A percentile compares a stretch with the other conserved stretches of the same genome.
Evolutionary conservation across 768 basidiomycete genomes (phyloP).

Genomic region (Hemileccinum impolitum): DNA sequence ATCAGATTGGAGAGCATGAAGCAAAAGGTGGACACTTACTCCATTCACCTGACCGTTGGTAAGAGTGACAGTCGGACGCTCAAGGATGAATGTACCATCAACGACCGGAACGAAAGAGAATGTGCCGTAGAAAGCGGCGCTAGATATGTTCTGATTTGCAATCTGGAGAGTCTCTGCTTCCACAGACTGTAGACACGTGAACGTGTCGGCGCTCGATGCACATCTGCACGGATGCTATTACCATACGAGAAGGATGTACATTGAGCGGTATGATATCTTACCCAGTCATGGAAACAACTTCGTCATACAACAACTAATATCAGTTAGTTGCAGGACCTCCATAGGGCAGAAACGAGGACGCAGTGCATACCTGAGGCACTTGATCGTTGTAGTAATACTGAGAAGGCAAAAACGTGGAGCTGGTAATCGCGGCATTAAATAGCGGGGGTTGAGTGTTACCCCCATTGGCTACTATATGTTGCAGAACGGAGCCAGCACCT

Average conservation of each 20-base stretch:
- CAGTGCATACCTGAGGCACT: slow-evolving; percentile 24
- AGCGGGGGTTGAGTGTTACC: slow-evolving; percentile 32
- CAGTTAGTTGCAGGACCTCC: neutral
- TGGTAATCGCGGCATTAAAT: slow-evolving; percentile 32
- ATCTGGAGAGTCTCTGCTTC: slow-evolving; percentile 31
- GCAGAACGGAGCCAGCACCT: slow-evolving; percentile 34
- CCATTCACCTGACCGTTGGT: slow-evolving; percentile 39
- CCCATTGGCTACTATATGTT: slow-evolving; percentile 32
- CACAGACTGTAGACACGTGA: slow-evolving; percentile 39
- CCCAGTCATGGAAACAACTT: slow-evolving; percentile 10
- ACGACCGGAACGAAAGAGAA: slow-evolving; percentile 44
- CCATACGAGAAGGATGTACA: slow-evolving; percentile 5
- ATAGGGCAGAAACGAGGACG: neutral
- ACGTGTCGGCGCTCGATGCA: slow-evolving; percentile 28
- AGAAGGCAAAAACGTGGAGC: slow-evolving; percentile 30
- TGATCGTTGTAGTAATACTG: slow-evolving; percentile 34
- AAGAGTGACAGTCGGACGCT: slow-evolving; percentile 39
- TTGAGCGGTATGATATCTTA: slow-evolving; percentile 7
- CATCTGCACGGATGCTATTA: slow-evolving; percentile 27
- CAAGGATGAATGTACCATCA: slow-evolving; percentile 44
- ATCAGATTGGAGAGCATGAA: neutral
- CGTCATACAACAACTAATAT: slow-evolving; percentile 18
- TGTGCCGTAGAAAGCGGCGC: slow-evolving; percentile 37
- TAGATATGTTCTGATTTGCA: slow-evolving; percentile 30
- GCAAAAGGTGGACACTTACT: slow-evolving; percentile 25